These are phyloP conservation scores for Gleditsia sinensis DNA, from an alignment of 306 rosid species.

Conservation along the genomic window DNA sequence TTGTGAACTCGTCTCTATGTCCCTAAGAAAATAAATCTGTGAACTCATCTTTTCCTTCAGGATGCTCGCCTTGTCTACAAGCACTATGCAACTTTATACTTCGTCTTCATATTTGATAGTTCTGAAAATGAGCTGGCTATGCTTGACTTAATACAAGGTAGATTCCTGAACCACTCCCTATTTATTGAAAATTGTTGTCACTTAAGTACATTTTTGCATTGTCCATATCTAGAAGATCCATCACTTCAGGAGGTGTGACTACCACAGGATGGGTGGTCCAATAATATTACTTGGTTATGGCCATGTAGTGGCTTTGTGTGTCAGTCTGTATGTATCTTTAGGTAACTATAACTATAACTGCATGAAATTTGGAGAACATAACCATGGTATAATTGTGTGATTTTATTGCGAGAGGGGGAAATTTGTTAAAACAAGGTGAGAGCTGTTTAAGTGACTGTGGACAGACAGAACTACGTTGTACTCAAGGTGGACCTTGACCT, in stretches of 20 bases:
- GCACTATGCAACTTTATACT: slow-evolving; percentile 88
- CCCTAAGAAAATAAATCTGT: not conserved
- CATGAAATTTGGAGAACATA: not conserved
- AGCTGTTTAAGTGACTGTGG: not conserved
- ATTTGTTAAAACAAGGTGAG: slow-evolving; percentile 8
- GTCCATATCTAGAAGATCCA: slow-evolving; percentile 4
- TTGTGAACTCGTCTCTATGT: not conserved
- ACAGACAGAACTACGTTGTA: not conserved
- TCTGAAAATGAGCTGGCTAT: slow-evolving; percentile 97
- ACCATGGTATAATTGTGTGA: not conserved
- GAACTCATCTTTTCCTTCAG: slow-evolving; percentile 50
- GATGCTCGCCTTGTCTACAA: slow-evolving; percentile 91
- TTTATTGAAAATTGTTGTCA: not conserved
- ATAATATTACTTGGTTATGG: not conserved
- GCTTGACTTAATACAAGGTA: slow-evolving; percentile 98
- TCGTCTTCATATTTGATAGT: slow-evolving; percentile 84
- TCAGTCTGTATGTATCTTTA: not conserved
- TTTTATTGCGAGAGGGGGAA: not conserved
- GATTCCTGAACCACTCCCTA: not conserved
- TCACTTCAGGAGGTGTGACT: not conserved
- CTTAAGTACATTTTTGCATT: not conserved
- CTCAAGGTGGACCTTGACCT: not conserved
- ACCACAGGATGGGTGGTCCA: not conserved
- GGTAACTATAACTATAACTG: no score
- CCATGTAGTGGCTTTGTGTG: not conserved